Percentiles rank a stretch among this genome's conserved stretches.
Evolutionary conservation across 2,329 filamentous ascomycete genomes (phyloP).

Genomic region (Daldinia eschscholtzii): DNA sequence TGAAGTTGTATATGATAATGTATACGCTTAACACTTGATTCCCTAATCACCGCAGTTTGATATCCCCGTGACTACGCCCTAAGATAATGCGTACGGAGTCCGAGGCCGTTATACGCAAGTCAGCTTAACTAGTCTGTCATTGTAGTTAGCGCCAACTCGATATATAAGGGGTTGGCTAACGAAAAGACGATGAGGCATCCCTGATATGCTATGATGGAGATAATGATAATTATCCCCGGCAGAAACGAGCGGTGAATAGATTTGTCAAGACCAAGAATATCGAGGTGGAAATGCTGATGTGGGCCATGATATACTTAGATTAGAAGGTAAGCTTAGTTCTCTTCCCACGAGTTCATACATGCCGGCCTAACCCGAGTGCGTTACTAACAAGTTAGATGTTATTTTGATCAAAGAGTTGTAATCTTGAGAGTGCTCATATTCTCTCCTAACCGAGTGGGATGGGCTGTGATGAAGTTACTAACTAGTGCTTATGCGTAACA

Average conservation of each 20-base stretch:
- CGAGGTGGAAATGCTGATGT: constrained; percentile 39
- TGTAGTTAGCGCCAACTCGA: constrained; percentile 36
- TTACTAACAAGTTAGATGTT: background rate
- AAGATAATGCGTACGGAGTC: background rate
- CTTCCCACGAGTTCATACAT: background rate
- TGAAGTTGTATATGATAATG: background rate
- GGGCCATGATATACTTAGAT: constrained; percentile 40
- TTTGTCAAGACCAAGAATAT: constrained; percentile 43
- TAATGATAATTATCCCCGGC: constrained; percentile 26
- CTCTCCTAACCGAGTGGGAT: constrained; percentile 41
- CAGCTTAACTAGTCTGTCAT: constrained; percentile 28
- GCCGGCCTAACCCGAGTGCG: background rate
- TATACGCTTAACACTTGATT: background rate
- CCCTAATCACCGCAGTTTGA: background rate
- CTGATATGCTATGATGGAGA: constrained; percentile 17
- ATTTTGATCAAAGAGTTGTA: background rate
- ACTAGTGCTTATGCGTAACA: constrained; percentile 1
- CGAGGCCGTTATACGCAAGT: constrained; percentile 32
- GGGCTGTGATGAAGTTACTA: constrained; percentile 15
- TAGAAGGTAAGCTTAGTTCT: constrained; percentile 11
- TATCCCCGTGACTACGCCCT: background rate
- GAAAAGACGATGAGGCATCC: constrained; percentile 42
- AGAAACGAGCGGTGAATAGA: constrained; percentile 38
- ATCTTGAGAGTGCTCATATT: constrained; percentile 32
- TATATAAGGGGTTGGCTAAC: constrained; percentile 33